Conservation (phyloP, 257 asterid species). For the Schizonepeta tenuifolia region DNA sequence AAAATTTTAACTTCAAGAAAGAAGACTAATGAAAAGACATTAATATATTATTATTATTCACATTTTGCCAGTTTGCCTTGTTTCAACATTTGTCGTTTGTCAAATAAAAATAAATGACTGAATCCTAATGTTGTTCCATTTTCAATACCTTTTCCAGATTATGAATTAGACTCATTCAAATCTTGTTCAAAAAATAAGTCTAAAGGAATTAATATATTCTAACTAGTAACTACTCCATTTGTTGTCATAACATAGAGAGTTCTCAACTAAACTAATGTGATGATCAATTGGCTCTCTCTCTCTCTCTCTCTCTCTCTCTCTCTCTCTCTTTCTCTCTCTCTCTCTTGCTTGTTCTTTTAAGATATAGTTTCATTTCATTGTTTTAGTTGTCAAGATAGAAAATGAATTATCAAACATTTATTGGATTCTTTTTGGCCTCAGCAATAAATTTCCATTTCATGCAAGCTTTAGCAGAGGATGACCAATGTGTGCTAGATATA, state of each 20-base stretch:
- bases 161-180: slow-evolving; percentile 32
- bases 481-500: slow-evolving; percentile 45
- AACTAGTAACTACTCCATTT: slow-evolving; percentile 32
- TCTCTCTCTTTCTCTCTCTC: too few relatives aligned
- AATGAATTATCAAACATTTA: slow-evolving; percentile 36
- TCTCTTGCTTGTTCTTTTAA: neutral
- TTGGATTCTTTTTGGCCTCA: slow-evolving; percentile 19
- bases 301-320: too few relatives aligned
- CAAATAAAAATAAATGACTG: neutral
- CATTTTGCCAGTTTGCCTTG: slow-evolving; percentile 35
- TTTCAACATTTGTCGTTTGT: slow-evolving; percentile 36
- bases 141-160: slow-evolving; percentile 27
- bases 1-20: neutral
- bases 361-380: neutral
- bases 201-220: slow-evolving; percentile 12
- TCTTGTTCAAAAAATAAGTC: slow-evolving; percentile 15
- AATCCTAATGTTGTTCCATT: slow-evolving; percentile 13
- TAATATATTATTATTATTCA: slow-evolving; percentile 1
- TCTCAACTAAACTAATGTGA: neutral
- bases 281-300: neutral
- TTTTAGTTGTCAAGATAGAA: slow-evolving; percentile 18
- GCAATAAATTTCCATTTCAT: slow-evolving; percentile 25
- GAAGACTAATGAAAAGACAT: neutral
- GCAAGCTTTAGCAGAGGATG: slow-evolving; percentile 30
- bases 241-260: slow-evolving; percentile 27